Percentiles rank a stretch among this genome's conserved stretches.
Evolutionary conservation across 306 rosid genomes (phyloP).

Genomic region (Quercus gilva): DNA sequence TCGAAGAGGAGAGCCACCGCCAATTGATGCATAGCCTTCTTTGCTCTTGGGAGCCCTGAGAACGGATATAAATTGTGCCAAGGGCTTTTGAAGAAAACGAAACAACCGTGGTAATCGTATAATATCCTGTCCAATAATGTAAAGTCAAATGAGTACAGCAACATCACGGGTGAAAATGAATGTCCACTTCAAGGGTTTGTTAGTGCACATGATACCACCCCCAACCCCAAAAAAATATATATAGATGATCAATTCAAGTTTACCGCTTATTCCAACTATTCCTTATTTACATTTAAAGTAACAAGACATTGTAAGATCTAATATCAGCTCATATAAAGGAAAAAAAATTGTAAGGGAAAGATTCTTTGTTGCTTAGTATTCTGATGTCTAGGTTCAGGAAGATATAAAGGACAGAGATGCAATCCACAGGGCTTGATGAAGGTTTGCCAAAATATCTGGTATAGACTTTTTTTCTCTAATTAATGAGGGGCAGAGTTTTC

Average conservation of each 20-base stretch:
- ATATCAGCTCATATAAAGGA: neutral
- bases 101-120: constrained; percentile 86
- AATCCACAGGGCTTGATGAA: neutral
- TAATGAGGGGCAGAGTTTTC: neutral
- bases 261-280: neutral
- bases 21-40: constrained; percentile 97
- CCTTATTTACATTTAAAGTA: neutral
- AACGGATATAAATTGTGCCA: constrained; percentile 87
- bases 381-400: neutral
- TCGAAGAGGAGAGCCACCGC: constrained; percentile 97
- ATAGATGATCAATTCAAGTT: neutral
- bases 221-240: neutral
- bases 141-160: neutral
- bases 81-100: constrained; percentile 88
- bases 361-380: neutral
- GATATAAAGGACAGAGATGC: neutral
- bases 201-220: neutral
- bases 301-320: neutral
- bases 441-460: neutral
- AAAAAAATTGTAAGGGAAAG: neutral
- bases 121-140: constrained; percentile 60
- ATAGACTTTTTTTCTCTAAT: neutral
- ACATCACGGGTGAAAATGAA: neutral
- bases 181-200: neutral
- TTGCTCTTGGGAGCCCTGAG: constrained; percentile 88